Base-by-base conservation (phyloP, 2,329 filamentous ascomycete genomes). In the Colletotrichum sp. region DNA sequence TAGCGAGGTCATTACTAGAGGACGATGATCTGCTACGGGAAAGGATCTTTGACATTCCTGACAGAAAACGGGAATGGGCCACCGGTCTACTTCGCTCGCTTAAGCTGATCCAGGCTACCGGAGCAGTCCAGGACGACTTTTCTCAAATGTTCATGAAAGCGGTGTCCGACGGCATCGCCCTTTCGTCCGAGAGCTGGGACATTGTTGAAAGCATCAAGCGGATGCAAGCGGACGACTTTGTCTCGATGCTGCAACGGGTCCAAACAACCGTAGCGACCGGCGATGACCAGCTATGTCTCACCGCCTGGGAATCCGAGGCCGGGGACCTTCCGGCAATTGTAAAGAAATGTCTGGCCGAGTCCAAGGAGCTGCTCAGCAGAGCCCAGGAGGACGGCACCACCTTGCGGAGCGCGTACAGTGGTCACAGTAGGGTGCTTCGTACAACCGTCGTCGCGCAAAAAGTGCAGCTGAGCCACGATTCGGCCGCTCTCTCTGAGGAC, bases 381-480 rank as follows among this genome's bases (percentile, higher is more conserved):
- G 87, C 90, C 18, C 82, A 87, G 61, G 83, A 86, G 60, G 81
- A 86, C 6, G 85, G 87, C 12, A 87, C 86, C 48, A 84, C 88
- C 6, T 88, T 98, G 34, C 92, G 93, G 77, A 98, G 93, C 84
- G 93, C 93, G 82, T 94, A 97, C 83, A 93, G 93, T 79, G 89
- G 93, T 13, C 93, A 93, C 78, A 91, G 90, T 84, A 93, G 92
- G 78, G 92, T 94, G 59, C 85, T 95, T 55, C 90, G 95, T 60
- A 95, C 94, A 2, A 96, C 95, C 0, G 92, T 96, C 36, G 92
- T 96, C 67, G 94, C 94, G 18, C 94, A 96, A 81, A 94, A 94
- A 81, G 94, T 97, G 21, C 93, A 96, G 80, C 88, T 97, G 55
- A 95, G 93, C 84, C 94, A 92, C 77, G 93, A 96, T 82, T 93